Evolutionary conservation across 257 asterid genomes (phyloP).

Genomic region (Asclepias syriaca): DNA sequence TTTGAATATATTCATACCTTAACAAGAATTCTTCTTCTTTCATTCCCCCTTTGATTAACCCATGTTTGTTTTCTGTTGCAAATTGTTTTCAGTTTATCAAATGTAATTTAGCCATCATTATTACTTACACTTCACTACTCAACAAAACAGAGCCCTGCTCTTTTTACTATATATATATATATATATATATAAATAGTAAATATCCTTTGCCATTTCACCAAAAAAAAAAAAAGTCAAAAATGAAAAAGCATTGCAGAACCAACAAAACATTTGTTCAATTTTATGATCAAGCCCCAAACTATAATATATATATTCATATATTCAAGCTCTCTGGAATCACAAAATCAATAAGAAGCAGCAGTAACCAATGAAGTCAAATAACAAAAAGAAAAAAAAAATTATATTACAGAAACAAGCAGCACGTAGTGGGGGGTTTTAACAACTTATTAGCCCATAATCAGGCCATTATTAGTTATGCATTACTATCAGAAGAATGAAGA

Average conservation of each 20-base stretch:
- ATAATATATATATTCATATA: not conserved
- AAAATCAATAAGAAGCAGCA: not conserved
- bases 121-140: not conserved
- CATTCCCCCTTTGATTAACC: not conserved
- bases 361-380: not conserved
- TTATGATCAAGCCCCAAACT: not conserved
- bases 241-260: not conserved
- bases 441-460: not conserved
- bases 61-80: not conserved
- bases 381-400: not conserved
- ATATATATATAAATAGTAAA: not conserved
- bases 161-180: not conserved
- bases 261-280: not conserved
- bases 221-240: not conserved
- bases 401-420: not conserved
- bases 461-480: not conserved
- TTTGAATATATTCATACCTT: not conserved
- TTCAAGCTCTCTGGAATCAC: not conserved
- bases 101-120: not conserved
- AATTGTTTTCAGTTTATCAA: not conserved
- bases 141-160: not conserved
- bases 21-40: not conserved
- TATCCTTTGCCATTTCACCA: not conserved
- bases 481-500: not conserved
- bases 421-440: not conserved